Evolutionary conservation across 371 early-diverging fungal species (phyloP).

Genomic region (Chytridiales sp.): DNA sequence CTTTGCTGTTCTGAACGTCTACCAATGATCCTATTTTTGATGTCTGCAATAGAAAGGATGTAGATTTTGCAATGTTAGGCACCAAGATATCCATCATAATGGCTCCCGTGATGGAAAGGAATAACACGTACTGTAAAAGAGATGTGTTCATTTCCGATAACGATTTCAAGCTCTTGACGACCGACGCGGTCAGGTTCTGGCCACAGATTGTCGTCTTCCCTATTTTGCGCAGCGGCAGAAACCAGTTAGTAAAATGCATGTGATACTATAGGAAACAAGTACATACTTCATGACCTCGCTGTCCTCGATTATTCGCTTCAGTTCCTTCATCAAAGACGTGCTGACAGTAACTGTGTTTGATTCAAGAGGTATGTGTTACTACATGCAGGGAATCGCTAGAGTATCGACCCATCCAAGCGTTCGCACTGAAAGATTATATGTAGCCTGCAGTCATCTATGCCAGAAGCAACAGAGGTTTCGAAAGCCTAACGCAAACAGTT

Average conservation of each 20-base stretch:
- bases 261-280: background rate
- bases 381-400: no score
- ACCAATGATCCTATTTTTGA: slow-evolving; percentile 88
- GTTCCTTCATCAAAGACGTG: slow-evolving; percentile 75
- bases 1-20: slow-evolving; percentile 85
- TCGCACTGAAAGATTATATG: no score
- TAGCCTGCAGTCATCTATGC: no score
- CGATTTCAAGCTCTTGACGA: slow-evolving; percentile 91
- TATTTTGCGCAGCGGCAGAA: slow-evolving; percentile 31
- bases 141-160: slow-evolving; percentile 85
- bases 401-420: no score
- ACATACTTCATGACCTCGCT: slow-evolving; percentile 85
- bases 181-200: slow-evolving; percentile 89
- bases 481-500: background rate
- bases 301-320: slow-evolving; percentile 84
- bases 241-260: no score
- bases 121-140: slow-evolving; percentile 79
- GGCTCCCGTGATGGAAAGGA: background rate
- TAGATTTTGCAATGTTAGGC: slow-evolving; percentile 3
- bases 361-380: background rate
- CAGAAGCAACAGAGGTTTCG: background rate
- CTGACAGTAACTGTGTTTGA: slow-evolving; percentile 68
- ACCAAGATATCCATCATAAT: background rate
- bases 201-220: slow-evolving; percentile 92
- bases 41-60: slow-evolving; percentile 58